A percentile compares a stretch with the other conserved stretches of the same genome.
Conservation (phyloP, 352 stramenopile genomes). For the Phytophthora nicotianae region DNA sequence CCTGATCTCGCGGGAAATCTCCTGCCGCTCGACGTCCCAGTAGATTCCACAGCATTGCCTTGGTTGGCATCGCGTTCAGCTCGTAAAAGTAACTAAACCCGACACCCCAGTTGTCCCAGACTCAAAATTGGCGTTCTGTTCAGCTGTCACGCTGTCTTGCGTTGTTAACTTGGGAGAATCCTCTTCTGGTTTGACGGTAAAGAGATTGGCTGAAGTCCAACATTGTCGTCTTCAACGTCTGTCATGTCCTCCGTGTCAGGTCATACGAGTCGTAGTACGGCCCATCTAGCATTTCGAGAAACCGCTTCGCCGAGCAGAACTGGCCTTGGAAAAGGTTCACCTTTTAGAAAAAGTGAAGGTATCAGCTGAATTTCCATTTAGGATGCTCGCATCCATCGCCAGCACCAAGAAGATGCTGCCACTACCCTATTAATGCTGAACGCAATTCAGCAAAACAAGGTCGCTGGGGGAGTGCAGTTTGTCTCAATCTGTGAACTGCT, state of each 20-base stretch:
- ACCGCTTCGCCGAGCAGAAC: background rate
- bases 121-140: background rate
- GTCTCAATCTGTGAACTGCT: no score
- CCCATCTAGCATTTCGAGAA: slow-evolving; percentile 3
- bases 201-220: no score
- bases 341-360: no score
- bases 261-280: background rate
- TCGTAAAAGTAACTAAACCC: slow-evolving; percentile 4
- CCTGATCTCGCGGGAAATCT: background rate
- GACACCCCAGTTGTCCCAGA: background rate
- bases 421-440: background rate
- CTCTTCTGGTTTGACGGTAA: no score
- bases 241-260: no score
- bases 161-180: no score
- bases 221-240: no score
- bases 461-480: no score
- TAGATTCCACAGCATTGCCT: background rate
- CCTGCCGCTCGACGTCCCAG: slow-evolving; percentile 1
- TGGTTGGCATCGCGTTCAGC: background rate
- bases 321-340: no score
- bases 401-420: slow-evolving; percentile 2
- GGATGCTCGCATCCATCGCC: background rate
- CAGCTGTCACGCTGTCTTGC: background rate
- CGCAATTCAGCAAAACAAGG: no score
- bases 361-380: background rate